Evolutionary conservation across 257 asterid genomes (phyloP).

Genomic region (Nicotiana tomentosiformis): DNA sequence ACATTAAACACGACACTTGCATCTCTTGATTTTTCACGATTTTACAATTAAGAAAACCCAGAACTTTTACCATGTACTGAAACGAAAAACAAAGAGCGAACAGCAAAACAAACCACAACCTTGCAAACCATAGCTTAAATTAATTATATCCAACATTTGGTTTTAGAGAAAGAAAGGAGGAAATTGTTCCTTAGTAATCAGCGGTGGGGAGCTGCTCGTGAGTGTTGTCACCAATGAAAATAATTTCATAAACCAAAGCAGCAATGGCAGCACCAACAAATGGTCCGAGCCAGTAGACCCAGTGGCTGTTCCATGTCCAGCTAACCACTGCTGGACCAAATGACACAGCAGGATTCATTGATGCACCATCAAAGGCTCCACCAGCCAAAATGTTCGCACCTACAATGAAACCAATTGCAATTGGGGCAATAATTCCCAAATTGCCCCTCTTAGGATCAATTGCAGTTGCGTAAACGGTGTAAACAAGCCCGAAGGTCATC

Average conservation of each 20-base stretch:
- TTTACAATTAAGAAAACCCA: neutral
- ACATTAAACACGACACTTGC: neutral
- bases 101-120: neutral
- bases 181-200: conserved; percentile 30
- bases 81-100: neutral
- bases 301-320: conserved; percentile 79
- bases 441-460: conserved; percentile 80
- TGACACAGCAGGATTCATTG: conserved; percentile 90
- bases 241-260: conserved; percentile 49
- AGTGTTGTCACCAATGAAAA: conserved; percentile 43
- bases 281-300: conserved; percentile 91
- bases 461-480: conserved; percentile 82
- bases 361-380: conserved; percentile 77
- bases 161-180: neutral
- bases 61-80: neutral
- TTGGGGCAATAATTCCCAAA: conserved; percentile 68
- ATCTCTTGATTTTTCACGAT: neutral
- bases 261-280: conserved; percentile 62
- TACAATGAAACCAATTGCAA: conserved; percentile 80
- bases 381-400: conserved; percentile 89
- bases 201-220: conserved; percentile 55
- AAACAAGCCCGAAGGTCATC: conserved; percentile 80
- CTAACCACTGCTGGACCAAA: conserved; percentile 84
- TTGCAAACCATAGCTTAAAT: neutral
- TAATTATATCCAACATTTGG: neutral